These are phyloP conservation scores for Symbiodinium natans DNA, from an alignment of 73 alveolate genomes.

Conservation along the genomic window DNA sequence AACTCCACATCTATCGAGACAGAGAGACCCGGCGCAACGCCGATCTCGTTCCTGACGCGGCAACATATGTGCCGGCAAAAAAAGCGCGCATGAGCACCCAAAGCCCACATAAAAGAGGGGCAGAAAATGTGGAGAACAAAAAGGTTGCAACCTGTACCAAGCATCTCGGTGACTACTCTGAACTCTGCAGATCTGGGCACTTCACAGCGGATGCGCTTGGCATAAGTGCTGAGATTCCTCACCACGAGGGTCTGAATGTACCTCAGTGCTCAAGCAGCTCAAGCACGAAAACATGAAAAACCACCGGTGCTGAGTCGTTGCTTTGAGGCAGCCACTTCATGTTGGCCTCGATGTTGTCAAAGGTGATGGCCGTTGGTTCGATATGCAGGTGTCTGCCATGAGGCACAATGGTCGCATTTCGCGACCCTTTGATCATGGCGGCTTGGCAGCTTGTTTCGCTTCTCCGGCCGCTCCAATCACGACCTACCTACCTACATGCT, in stretches of 20 bases:
- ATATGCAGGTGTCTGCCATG: constrained; percentile 83
- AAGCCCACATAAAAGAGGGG: no score
- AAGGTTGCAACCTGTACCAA: not conserved
- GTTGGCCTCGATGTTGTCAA: constrained; percentile 69
- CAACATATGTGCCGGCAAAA: no score
- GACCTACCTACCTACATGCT: constrained; percentile 21
- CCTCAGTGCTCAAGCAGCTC: not conserved
- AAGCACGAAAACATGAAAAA: not conserved
- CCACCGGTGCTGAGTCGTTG: not conserved
- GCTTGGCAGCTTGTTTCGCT: constrained; percentile 29
- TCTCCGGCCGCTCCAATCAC: not conserved
- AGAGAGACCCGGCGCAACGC: constrained; percentile 83
- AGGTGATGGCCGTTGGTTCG: constrained; percentile 29
- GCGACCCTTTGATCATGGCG: constrained; percentile 76
- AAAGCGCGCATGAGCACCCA: no score
- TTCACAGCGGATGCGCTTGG: constrained; percentile 89
- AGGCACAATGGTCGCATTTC: constrained; percentile 83
- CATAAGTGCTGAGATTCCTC: constrained; percentile 62
- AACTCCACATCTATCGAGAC: constrained; percentile 74
- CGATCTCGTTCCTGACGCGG: constrained; percentile 73
- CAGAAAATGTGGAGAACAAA: no score
- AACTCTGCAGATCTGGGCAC: constrained; percentile 65
- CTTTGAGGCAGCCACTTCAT: constrained; percentile 15
- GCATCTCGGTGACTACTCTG: constrained; percentile 26
- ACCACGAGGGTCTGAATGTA: constrained; percentile 75